These are phyloP conservation scores for Fusarium haematococcum DNA, from an alignment of 2,329 filamentous ascomycete genomes.

Conservation along the genomic window DNA sequence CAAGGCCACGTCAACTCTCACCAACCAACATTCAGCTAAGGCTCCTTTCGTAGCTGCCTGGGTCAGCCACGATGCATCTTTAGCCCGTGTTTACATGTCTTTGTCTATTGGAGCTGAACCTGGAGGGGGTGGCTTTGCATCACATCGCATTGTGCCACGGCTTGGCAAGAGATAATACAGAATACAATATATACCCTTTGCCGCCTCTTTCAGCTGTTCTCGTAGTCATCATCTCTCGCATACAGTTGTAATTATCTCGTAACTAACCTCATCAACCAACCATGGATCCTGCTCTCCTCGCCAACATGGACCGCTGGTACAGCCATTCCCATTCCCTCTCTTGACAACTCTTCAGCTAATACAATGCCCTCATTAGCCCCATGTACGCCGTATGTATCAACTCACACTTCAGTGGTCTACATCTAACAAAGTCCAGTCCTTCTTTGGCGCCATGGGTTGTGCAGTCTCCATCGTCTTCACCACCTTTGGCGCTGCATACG, in stretches of 20 bases:
- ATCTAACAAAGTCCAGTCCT: conserved; percentile 46
- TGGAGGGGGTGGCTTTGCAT: background rate
- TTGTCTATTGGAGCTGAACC: background rate
- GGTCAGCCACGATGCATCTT: background rate
- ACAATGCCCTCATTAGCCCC: conserved; percentile 47
- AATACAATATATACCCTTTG: conserved; percentile 1
- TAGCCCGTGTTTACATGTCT: background rate
- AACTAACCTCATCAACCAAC: conserved; percentile 1
- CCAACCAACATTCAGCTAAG: background rate
- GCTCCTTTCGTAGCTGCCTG: conserved; percentile 16
- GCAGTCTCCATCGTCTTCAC: conserved; percentile 63
- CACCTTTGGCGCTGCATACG: conserved; percentile 61
- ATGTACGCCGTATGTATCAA: conserved; percentile 56
- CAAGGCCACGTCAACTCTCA: background rate
- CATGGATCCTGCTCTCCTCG: conserved; percentile 49
- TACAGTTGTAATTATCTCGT: background rate
- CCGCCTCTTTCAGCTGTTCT: background rate
- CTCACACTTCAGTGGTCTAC: background rate
- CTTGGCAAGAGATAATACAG: background rate
- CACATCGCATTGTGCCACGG: background rate
- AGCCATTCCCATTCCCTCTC: background rate
- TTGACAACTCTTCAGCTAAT: background rate
- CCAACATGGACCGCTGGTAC: conserved; percentile 54
- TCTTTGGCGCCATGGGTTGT: conserved; percentile 58
- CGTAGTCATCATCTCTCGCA: background rate